Evolutionary conservation across 139 green algal genomes (phyloP).

Genomic region (Auxenochlorella pyrenoidosa): DNA sequence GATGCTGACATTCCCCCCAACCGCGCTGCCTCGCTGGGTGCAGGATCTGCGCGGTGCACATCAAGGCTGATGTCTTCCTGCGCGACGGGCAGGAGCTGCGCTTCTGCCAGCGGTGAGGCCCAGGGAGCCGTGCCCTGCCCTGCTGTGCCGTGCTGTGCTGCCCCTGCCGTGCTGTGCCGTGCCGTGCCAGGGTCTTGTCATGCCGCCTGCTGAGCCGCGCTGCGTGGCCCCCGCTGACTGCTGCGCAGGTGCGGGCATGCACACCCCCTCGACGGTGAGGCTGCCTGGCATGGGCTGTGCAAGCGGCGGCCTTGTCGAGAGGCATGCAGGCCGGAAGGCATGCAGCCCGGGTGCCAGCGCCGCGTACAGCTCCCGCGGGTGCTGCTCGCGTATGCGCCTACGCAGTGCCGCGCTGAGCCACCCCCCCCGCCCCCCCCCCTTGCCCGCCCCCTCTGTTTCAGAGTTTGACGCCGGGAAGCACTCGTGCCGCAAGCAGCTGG

Average conservation of each 20-base stretch:
- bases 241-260: slow-evolving; percentile 25
- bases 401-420: too few species aligned
- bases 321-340: neutral
- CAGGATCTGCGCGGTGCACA: slow-evolving; percentile 48
- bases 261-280: slow-evolving; percentile 21
- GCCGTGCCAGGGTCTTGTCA: too few species aligned
- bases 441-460: neutral
- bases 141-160: too few species aligned
- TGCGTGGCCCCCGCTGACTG: too few species aligned
- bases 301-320: neutral
- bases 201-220: too few species aligned
- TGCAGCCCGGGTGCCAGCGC: neutral
- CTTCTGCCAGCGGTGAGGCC: slow-evolving; percentile 53
- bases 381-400: too few species aligned
- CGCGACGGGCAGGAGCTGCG: slow-evolving; percentile 37
- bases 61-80: slow-evolving; percentile 30
- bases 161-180: too few species aligned
- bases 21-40: too few species aligned
- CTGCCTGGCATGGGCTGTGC: neutral
- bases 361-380: too few species aligned
- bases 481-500: slow-evolving; percentile 48
- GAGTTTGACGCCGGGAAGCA: slow-evolving; percentile 50
- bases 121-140: too few species aligned
- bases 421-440: neutral
- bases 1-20: too few species aligned